These are phyloP conservation scores for Xylaria grammica DNA, from an alignment of 495 filamentous ascomycete genomes.

Conservation along the genomic window DNA sequence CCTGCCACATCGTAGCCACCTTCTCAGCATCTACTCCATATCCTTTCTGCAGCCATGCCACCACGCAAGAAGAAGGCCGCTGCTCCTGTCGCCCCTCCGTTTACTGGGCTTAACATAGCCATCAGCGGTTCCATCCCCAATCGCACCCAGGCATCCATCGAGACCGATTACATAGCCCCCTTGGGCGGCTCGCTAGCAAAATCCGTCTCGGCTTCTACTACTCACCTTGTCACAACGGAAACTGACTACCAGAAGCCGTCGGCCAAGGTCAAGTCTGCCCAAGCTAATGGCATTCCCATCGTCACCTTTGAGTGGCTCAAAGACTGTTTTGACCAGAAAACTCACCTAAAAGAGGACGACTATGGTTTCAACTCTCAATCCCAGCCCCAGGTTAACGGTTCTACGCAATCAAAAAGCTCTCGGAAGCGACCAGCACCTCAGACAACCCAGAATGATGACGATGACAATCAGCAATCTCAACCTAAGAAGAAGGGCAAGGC, in stretches of 20 bases:
- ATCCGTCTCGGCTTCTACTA: constrained; percentile 55
- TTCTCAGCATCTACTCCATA: not conserved
- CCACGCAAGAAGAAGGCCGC: constrained; percentile 27
- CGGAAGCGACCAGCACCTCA: constrained; percentile 31
- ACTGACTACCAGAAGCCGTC: constrained; percentile 58
- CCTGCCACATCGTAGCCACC: not conserved
- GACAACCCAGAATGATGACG: constrained; percentile 29
- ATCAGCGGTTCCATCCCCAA: constrained; percentile 65
- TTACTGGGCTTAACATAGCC: constrained; percentile 58
- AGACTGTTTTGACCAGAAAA: constrained; percentile 51
- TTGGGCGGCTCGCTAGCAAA: constrained; percentile 57
- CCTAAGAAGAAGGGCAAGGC: constrained; percentile 38
- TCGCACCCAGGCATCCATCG: constrained; percentile 54
- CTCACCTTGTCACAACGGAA: constrained; percentile 64
- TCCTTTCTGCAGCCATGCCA: not conserved
- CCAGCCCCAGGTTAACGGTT: constrained; percentile 31
- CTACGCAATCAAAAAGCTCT: constrained; percentile 28
- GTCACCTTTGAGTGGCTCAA: constrained; percentile 68
- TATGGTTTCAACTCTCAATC: constrained; percentile 29
- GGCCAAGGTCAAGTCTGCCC: constrained; percentile 56
- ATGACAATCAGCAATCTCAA: constrained; percentile 32
- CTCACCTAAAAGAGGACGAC: constrained; percentile 49
- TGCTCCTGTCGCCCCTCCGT: constrained; percentile 33
- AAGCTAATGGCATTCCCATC: constrained; percentile 55
- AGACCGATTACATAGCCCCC: constrained; percentile 45